Percentiles rank a stretch among this genome's conserved stretches.
These are phyloP conservation scores for Logfia minima DNA, from an alignment of 129 eudicot species.

Conservation along the genomic window DNA sequence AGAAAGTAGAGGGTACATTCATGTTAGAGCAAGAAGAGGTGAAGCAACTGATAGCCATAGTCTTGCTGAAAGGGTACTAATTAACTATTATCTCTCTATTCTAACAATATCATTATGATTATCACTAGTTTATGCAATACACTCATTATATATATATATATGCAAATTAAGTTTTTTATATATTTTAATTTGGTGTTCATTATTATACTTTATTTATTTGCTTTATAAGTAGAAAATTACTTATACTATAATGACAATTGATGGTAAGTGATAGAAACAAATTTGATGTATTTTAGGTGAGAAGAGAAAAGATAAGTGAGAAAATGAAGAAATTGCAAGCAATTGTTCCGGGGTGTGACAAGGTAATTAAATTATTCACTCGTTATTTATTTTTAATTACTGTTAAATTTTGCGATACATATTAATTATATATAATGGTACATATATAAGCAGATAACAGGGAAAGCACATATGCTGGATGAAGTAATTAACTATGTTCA, in stretches of 20 bases:
- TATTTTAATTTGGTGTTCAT: neutral
- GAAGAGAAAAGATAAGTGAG: constrained; percentile 86
- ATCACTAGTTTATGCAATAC: neutral
- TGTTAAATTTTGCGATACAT: neutral
- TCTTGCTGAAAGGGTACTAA: constrained; percentile 67
- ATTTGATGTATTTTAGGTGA: constrained; percentile 44
- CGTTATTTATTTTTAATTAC: neutral
- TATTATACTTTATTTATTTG: neutral
- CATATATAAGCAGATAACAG: constrained; percentile 55
- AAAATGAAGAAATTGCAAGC: constrained; percentile 81
- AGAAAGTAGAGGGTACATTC: constrained; percentile 53
- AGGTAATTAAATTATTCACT: constrained; percentile 41
- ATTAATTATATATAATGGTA: too few species aligned
- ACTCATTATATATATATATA: too few species aligned
- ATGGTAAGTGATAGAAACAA: neutral
- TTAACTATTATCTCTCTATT: too few species aligned
- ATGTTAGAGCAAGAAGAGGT: constrained; percentile 92
- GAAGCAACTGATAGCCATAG: constrained; percentile 93
- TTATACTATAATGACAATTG: neutral
- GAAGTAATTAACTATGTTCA: constrained; percentile 88
- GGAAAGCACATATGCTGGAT: constrained; percentile 90
- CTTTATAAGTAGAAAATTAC: neutral
- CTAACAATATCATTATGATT: neutral
- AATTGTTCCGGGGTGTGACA: constrained; percentile 94
- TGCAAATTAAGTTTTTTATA: neutral